These are phyloP conservation scores for Neurospora sp. DNA, from an alignment of 495 filamentous ascomycete genomes.

Conservation along the genomic window DNA sequence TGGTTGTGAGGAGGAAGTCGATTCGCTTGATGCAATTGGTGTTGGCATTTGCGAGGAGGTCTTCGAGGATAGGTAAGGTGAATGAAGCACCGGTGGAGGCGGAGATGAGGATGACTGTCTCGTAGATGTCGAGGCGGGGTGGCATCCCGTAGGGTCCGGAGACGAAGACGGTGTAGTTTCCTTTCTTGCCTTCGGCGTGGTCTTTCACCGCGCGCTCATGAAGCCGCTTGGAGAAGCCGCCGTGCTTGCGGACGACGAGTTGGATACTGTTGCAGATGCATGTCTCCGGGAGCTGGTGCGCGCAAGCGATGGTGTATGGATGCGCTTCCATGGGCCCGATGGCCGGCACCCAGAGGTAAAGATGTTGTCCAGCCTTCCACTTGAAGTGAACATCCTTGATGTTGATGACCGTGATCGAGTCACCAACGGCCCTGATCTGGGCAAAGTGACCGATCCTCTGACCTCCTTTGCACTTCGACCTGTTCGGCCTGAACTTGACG, in stretches of 20 bases:
- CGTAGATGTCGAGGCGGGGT: constrained; percentile 46
- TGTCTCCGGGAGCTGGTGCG: constrained; percentile 31
- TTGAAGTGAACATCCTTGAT: constrained; percentile 57
- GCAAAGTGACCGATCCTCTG: constrained; percentile 46
- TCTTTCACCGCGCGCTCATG: constrained; percentile 51
- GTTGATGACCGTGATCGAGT: constrained; percentile 56
- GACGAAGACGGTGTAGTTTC: constrained; percentile 37
- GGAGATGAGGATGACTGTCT: constrained; percentile 48
- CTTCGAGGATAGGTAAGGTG: constrained; percentile 46
- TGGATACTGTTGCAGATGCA: constrained; percentile 54
- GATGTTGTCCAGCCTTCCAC: constrained; percentile 72
- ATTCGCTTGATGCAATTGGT: constrained; percentile 52
- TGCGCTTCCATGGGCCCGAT: constrained; percentile 64
- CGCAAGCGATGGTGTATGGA: constrained; percentile 67
- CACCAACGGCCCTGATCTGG: constrained; percentile 50
- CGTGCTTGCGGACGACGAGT: constrained; percentile 60
- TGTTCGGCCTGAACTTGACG: constrained; percentile 34
- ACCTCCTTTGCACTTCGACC: constrained; percentile 28
- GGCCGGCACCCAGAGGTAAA: constrained; percentile 63
- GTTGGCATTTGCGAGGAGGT: constrained; percentile 31
- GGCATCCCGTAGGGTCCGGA: constrained; percentile 50
- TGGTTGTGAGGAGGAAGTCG: constrained; percentile 66
- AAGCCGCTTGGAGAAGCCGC: constrained; percentile 59
- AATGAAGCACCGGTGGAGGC: constrained; percentile 50
- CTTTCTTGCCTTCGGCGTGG: constrained; percentile 19